phyloP scores from a whole-genome alignment of 768 basidiomycete genomes.

The Rossbeevera mucosa region DNA sequence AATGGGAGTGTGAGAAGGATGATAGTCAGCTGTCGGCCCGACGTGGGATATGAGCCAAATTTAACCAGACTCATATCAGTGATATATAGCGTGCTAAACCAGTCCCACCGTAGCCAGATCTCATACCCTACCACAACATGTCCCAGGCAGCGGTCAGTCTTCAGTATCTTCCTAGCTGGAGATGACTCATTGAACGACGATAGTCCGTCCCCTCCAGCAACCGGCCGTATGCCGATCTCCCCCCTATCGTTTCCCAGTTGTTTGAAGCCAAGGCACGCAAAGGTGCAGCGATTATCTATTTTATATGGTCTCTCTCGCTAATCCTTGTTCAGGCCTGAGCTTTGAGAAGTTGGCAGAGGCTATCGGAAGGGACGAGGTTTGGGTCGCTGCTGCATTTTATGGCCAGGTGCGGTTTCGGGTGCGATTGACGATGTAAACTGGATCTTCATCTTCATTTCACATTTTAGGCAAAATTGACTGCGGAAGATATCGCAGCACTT shows the following conservation, averaged over 20 bases:
- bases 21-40: background rate
- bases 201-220: slow-evolving; percentile 42
- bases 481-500: slow-evolving; percentile 55
- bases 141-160: slow-evolving; percentile 35
- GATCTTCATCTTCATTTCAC: background rate
- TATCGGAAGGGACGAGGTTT: slow-evolving; percentile 72
- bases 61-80: background rate
- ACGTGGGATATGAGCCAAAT: slow-evolving; percentile 1
- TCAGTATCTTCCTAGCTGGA: background rate
- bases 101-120: slow-evolving; percentile 2
- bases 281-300: slow-evolving; percentile 34
- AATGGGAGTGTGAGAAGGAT: no score
- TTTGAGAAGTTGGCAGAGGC: slow-evolving; percentile 65
- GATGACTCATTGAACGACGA: background rate
- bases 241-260: slow-evolving; percentile 45
- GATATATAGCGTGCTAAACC: slow-evolving; percentile 14
- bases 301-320: background rate
- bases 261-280: slow-evolving; percentile 67
- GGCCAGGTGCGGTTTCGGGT: slow-evolving; percentile 51
- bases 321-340: slow-evolving; percentile 45
- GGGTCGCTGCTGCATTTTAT: slow-evolving; percentile 79
- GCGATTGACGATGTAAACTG: background rate
- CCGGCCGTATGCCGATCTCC: slow-evolving; percentile 47
- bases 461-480: slow-evolving; percentile 59
- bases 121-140: slow-evolving; percentile 33